Percentiles rank a stretch among this genome's conserved stretches.
These are phyloP conservation scores for Fusarium sp. DNA, from an alignment of 2,329 filamentous ascomycete genomes.

Conservation along the genomic window DNA sequence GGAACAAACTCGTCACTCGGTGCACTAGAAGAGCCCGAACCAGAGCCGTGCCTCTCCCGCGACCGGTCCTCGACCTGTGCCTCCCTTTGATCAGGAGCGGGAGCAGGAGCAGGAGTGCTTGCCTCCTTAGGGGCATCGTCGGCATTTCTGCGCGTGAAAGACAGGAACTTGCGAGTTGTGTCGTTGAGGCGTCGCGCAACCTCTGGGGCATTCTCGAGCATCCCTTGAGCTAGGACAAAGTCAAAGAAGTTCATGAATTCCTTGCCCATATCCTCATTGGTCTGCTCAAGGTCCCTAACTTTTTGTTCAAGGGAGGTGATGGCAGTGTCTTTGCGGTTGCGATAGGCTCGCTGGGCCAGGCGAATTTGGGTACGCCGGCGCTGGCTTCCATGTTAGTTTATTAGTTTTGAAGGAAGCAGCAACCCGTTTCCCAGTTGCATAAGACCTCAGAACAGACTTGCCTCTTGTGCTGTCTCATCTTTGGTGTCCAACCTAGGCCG, in stretches of 20 bases:
- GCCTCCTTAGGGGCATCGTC: conserved; percentile 44
- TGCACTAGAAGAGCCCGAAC: conserved; percentile 15
- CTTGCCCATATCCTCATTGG: conserved; percentile 79
- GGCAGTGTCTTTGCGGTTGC: conserved; percentile 84
- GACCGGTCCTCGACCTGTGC: background rate
- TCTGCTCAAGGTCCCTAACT: conserved; percentile 75
- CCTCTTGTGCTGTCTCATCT: conserved; percentile 82
- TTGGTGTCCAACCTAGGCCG: conserved; percentile 81
- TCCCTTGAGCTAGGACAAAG: conserved; percentile 66
- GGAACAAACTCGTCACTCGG: conserved; percentile 3
- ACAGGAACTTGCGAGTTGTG: conserved; percentile 69
- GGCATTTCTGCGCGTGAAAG: conserved; percentile 61
- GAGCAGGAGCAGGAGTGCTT: background rate
- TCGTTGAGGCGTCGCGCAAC: conserved; percentile 68
- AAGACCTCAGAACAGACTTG: conserved; percentile 56
- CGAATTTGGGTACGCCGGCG: conserved; percentile 89
- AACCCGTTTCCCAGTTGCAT: background rate
- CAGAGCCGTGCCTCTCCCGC: conserved; percentile 9
- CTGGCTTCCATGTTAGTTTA: conserved; percentile 55
- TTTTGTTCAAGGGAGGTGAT: conserved; percentile 79
- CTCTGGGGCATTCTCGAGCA: conserved; percentile 67
- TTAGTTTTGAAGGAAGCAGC: background rate
- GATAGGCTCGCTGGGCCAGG: conserved; percentile 86
- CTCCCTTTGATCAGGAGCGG: background rate
- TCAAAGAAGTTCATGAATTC: conserved; percentile 77